phyloP scores from a whole-genome alignment of 2,329 filamentous ascomycete species.

The Eurotiales sp. region DNA sequence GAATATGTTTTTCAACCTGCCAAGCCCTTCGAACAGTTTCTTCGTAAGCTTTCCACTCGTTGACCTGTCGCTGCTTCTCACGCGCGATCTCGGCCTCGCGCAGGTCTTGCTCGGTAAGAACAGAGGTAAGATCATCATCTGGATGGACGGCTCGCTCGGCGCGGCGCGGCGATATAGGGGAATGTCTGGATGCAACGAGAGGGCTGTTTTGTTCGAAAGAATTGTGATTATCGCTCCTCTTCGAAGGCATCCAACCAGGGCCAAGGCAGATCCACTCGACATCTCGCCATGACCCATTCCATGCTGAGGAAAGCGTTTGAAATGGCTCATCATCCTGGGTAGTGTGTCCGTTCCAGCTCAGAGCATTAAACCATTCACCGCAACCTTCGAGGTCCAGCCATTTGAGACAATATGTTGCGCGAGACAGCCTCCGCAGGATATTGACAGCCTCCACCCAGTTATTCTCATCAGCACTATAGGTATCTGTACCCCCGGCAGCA shows the following conservation, averaged over 20 bases:
- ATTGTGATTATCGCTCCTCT: constrained; percentile 8
- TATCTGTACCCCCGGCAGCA: constrained; percentile 49
- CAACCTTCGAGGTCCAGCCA: constrained; percentile 63
- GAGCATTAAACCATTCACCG: constrained; percentile 50
- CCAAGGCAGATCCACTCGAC: constrained; percentile 40
- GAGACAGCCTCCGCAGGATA: constrained; percentile 54
- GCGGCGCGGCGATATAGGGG: constrained; percentile 17
- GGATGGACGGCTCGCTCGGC: constrained; percentile 26
- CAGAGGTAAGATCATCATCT: constrained; percentile 9
- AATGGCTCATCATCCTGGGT: constrained; percentile 25
- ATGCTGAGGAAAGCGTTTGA: constrained; percentile 36
- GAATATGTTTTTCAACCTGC: constrained; percentile 30
- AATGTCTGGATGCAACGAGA: constrained; percentile 23
- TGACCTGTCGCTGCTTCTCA: constrained; percentile 25
- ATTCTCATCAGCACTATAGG: constrained; percentile 52
- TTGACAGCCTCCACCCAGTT: constrained; percentile 55
- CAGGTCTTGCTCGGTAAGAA: constrained; percentile 12
- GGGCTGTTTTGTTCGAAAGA: constrained; percentile 3
- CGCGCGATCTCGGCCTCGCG: constrained; percentile 23
- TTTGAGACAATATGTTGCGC: constrained; percentile 54
- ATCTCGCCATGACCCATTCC: constrained; percentile 45
- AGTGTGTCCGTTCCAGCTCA: constrained; percentile 41
- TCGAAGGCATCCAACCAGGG: constrained; percentile 38
- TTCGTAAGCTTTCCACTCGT: constrained; percentile 30
- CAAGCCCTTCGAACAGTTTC: constrained; percentile 26